phyloP scores from a whole-genome alignment of 1,139 yeast genomes.

The Kodamaea derodonti region DNA sequence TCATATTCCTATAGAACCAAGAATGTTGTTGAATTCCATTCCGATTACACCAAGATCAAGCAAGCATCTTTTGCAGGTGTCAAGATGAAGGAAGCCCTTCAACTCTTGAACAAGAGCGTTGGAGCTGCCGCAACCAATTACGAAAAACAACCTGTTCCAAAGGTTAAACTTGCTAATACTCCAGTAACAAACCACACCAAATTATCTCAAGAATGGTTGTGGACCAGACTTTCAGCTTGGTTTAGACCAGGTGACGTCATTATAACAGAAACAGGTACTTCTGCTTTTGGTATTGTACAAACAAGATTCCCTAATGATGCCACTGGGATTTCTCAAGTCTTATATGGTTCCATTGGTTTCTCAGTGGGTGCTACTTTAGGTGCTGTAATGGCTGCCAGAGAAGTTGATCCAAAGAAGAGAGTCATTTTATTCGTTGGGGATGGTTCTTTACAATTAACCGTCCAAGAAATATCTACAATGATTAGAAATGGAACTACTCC shows the following conservation, averaged over 20 bases:
- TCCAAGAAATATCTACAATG: conserved; percentile 41
- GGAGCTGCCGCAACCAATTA: conserved; percentile 9
- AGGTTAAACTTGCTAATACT: conserved; percentile 13
- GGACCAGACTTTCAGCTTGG: conserved; percentile 75
- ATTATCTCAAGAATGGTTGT: conserved; percentile 74
- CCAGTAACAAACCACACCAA: conserved; percentile 23
- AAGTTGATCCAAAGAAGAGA: conserved; percentile 28
- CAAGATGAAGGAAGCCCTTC: conserved; percentile 33
- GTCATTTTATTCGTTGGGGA: conserved; percentile 39
- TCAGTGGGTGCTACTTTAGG: conserved; percentile 84
- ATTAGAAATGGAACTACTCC: conserved; percentile 26
- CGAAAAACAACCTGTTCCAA: conserved; percentile 11
- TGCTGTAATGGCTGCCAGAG: conserved; percentile 71
- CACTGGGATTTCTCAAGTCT: conserved; percentile 79
- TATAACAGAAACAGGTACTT: conserved; percentile 85
- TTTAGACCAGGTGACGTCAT: conserved; percentile 76
- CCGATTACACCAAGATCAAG: conserved; percentile 34
- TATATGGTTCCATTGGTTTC: conserved; percentile 90
- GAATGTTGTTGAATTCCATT: conserved; percentile 38
- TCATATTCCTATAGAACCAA: conserved; percentile 35
- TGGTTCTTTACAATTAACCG: conserved; percentile 42
- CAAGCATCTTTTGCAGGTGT: conserved; percentile 33
- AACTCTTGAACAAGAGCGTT: conserved; percentile 8
- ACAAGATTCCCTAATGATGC: conserved; percentile 72
- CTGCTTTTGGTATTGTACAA: conserved; percentile 82